phyloP scores from a whole-genome alignment of 208 protist species.

The Leptomonas seymouri region DNA sequence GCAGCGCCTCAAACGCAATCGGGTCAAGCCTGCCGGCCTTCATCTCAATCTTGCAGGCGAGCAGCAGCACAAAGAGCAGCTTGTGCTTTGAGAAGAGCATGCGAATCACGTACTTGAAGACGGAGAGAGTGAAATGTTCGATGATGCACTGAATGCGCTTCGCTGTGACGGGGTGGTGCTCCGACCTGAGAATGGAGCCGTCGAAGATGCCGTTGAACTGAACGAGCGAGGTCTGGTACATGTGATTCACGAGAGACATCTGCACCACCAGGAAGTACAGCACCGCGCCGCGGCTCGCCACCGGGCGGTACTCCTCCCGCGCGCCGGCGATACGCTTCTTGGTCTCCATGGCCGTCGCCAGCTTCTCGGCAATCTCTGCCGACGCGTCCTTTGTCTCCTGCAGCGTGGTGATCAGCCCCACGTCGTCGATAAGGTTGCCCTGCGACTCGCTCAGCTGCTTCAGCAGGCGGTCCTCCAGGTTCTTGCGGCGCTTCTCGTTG shows the following conservation, averaged over 20 bases:
- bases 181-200: constrained; percentile 89
- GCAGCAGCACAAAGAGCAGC: constrained; percentile 96
- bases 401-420: constrained; percentile 96
- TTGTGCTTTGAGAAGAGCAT: constrained; percentile 98
- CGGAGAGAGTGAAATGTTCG: constrained; percentile 92
- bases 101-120: constrained; percentile 96
- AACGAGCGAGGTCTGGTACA: constrained; percentile 98
- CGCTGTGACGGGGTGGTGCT: constrained; percentile 88
- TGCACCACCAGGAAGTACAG: constrained; percentile 99
- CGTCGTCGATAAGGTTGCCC: constrained; percentile 94
- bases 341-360: constrained; percentile 94
- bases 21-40: constrained; percentile 78
- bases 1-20: constrained; percentile 89
- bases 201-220: constrained; percentile 98
- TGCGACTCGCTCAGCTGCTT: constrained; percentile 95
- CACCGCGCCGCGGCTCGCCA: constrained; percentile 96
- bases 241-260: constrained; percentile 96
- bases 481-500: constrained; percentile 95
- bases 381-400: constrained; percentile 97
- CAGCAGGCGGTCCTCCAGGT: constrained; percentile 95
- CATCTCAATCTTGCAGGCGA: constrained; percentile 97
- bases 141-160: constrained; percentile 98
- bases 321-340: constrained; percentile 96
- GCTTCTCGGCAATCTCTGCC: constrained; percentile 97
- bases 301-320: constrained; percentile 97